phyloP scores from a whole-genome alignment of 2,329 filamentous ascomycete species.

The Dactylonectria macrodidyma region DNA sequence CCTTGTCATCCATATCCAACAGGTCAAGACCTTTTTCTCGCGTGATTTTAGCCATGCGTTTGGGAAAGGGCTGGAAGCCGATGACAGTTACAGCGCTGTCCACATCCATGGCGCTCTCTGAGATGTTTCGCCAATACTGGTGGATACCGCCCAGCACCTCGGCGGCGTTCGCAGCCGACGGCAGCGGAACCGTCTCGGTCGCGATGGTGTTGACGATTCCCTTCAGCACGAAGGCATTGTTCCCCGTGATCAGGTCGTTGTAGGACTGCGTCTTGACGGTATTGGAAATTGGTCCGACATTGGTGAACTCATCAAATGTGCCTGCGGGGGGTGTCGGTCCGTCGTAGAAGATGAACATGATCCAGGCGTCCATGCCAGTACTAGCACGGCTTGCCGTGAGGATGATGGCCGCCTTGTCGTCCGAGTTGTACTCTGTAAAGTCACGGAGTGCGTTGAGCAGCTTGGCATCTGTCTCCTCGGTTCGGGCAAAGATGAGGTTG shows the following conservation, averaged over 20 bases:
- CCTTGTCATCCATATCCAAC: slow-evolving; percentile 55
- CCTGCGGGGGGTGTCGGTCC: slow-evolving; percentile 65
- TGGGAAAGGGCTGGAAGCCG: slow-evolving; percentile 58
- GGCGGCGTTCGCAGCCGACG: slow-evolving; percentile 43
- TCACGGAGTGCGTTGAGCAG: slow-evolving; percentile 65
- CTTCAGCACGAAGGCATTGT: slow-evolving; percentile 45
- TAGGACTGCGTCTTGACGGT: slow-evolving; percentile 65
- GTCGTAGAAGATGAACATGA: slow-evolving; percentile 76
- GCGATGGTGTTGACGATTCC: slow-evolving; percentile 51
- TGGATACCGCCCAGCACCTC: slow-evolving; percentile 48
- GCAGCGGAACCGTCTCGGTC: slow-evolving; percentile 56
- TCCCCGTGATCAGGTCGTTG: slow-evolving; percentile 55
- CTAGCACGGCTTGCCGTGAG: slow-evolving; percentile 65
- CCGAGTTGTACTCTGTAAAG: slow-evolving; percentile 71
- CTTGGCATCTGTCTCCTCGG: slow-evolving; percentile 46
- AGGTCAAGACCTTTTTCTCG: slow-evolving; percentile 55
- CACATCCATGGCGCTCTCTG: slow-evolving; percentile 7
- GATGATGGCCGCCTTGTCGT: slow-evolving; percentile 74
- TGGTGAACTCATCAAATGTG: slow-evolving; percentile 69
- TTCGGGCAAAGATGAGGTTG: slow-evolving; percentile 56
- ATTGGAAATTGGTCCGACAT: slow-evolving; percentile 55
- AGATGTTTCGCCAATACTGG: slow-evolving; percentile 50
- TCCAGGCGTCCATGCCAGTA: slow-evolving; percentile 63
- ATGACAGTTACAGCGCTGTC: slow-evolving; percentile 49
- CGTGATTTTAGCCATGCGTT: slow-evolving; percentile 51